Evolutionary conservation across 352 stramenopile species (phyloP).

Genomic region (Globisporangium splendens): DNA sequence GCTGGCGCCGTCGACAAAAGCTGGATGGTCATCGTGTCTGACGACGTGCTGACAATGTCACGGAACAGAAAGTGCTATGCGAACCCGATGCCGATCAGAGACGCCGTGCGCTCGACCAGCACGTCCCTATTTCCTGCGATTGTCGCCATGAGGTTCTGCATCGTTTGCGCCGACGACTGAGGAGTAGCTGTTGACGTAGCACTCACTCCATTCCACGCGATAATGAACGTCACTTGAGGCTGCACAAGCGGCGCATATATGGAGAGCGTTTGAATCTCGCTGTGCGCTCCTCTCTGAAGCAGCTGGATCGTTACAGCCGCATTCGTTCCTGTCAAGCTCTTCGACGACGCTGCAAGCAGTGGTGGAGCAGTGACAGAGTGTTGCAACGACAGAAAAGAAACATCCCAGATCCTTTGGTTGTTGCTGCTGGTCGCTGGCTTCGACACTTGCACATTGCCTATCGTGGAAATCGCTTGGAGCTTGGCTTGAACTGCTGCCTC

Average conservation of each 20-base stretch:
- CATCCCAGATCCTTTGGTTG: conserved; percentile 20
- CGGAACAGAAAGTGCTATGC: conserved; percentile 36
- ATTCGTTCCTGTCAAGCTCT: conserved; percentile 18
- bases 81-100: conserved; percentile 31
- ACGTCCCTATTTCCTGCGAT: conserved; percentile 30
- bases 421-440: conserved; percentile 17
- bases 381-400: conserved; percentile 35
- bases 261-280: conserved; percentile 35
- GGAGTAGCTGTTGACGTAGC: conserved; percentile 20
- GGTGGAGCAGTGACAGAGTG: conserved; percentile 15
- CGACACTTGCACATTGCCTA: conserved; percentile 7
- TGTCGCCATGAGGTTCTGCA: conserved; percentile 24
- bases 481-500: conserved; percentile 2
- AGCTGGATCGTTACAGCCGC: conserved; percentile 13
- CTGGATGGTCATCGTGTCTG: conserved; percentile 12
- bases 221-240: conserved; percentile 22
- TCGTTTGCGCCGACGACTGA: conserved; percentile 25
- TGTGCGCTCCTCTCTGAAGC: conserved; percentile 17
- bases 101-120: conserved; percentile 34
- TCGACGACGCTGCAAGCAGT: conserved; percentile 15
- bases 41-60: conserved; percentile 16
- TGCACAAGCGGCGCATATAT: conserved; percentile 29
- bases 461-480: conserved; percentile 3
- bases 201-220: conserved; percentile 34
- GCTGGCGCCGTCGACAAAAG: conserved; percentile 11